Conservation (phyloP, 306 rosid species). For the Vigna mungo region DNA sequence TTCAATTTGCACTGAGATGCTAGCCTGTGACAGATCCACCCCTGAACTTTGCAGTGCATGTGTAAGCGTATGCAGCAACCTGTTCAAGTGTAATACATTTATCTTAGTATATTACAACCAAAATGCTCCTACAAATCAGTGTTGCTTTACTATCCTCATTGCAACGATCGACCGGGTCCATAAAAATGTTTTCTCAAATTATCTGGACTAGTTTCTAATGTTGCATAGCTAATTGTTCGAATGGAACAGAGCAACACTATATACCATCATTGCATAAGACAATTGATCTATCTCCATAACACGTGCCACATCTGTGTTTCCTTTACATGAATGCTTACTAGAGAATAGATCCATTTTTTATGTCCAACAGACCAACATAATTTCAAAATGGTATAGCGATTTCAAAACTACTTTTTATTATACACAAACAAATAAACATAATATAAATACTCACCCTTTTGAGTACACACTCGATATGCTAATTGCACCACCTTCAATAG, state of each 20-base stretch:
- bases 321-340: conserved; percentile 9
- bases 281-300: background rate
- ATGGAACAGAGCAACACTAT: conserved; percentile 26
- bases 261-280: background rate
- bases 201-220: conserved; percentile 6
- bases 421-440: background rate
- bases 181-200: conserved; percentile 9
- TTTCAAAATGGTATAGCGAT: background rate
- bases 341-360: conserved; percentile 14
- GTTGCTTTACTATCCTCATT: background rate
- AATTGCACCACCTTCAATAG: conserved; percentile 86
- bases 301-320: conserved; percentile 16
- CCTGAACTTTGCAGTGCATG: conserved; percentile 92
- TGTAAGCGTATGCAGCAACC: conserved; percentile 87
- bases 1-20: conserved; percentile 93
- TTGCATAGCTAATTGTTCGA: background rate
- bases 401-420: background rate
- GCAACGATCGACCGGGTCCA: background rate
- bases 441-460: conserved; percentile 73
- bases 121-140: conserved; percentile 31
- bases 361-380: conserved; percentile 3
- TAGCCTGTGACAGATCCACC: conserved; percentile 94
- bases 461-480: conserved; percentile 92
- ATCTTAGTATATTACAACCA: conserved; percentile 22
- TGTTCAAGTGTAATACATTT: conserved; percentile 49